Conservation (phyloP, 441 rosid species). For the Croton laevigatus region DNA sequence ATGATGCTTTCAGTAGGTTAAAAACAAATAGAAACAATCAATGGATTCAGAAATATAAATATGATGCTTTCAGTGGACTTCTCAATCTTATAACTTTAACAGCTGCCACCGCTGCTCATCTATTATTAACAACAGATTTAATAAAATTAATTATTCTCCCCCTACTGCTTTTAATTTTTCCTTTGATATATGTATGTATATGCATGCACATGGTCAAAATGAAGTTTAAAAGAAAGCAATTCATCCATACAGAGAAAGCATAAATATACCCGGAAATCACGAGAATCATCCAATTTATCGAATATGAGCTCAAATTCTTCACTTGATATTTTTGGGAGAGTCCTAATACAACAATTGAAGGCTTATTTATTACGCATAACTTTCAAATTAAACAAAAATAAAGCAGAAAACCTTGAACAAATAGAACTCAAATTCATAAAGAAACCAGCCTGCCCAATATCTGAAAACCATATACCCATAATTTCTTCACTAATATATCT, state of each 20-base stretch:
- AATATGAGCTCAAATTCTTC: slow-evolving; percentile 91
- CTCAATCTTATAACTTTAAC: background rate
- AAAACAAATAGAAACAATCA: background rate
- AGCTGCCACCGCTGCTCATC: background rate
- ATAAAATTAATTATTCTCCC: background rate
- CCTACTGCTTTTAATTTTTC: background rate
- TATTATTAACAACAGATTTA: background rate
- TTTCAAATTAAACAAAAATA: slow-evolving; percentile 15
- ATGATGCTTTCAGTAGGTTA: no score
- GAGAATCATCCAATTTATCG: slow-evolving; percentile 86
- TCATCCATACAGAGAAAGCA: slow-evolving; percentile 11
- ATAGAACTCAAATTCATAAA: background rate
- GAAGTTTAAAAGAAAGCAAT: background rate
- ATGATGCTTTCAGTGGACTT: background rate
- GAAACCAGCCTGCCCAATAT: slow-evolving; percentile 9
- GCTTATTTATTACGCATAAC: slow-evolving; percentile 13
- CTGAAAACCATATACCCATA: slow-evolving; percentile 10
- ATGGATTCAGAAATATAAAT: background rate
- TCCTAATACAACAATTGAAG: slow-evolving; percentile 41
- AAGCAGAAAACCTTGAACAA: slow-evolving; percentile 7
- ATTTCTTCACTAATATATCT: no score
- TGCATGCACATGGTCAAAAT: background rate
- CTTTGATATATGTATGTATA: background rate
- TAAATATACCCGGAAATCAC: slow-evolving; percentile 78
- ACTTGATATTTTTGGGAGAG: slow-evolving; percentile 77